phyloP scores from a whole-genome alignment of 148 eudicot genomes.

The Spergularia bocconei region DNA sequence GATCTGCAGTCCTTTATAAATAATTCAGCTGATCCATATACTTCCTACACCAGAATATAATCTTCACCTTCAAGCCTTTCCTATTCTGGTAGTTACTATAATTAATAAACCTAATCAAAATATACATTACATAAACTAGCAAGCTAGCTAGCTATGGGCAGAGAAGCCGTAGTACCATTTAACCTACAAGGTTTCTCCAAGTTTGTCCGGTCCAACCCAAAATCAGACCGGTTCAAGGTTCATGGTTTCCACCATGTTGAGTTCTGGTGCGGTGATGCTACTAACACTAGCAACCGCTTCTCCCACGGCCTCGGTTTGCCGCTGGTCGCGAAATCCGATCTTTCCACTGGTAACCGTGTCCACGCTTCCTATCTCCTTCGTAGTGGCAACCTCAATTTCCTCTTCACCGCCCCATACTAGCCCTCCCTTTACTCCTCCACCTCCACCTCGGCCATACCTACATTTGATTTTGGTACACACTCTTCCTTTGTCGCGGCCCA shows the following conservation, averaged over 20 bases:
- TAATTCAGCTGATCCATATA: no score
- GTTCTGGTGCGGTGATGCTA: conserved; percentile 82
- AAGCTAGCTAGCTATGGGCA: not conserved
- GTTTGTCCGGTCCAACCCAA: conserved; percentile 55
- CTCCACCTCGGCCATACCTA: conserved; percentile 33
- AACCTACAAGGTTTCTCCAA: conserved; percentile 48
- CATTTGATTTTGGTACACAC: conserved; percentile 41
- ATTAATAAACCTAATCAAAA: no score
- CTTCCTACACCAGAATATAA: no score
- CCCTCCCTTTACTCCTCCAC: conserved; percentile 29
- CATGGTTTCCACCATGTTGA: conserved; percentile 77
- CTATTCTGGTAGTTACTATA: no score
- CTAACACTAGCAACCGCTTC: conserved; percentile 67
- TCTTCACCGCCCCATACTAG: conserved; percentile 92
- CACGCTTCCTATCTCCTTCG: conserved; percentile 71
- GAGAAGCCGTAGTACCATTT: conserved; percentile 9
- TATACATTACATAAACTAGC: no score
- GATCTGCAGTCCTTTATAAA: no score
- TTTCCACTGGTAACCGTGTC: conserved; percentile 67
- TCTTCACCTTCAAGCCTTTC: no score
- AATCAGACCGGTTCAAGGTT: conserved; percentile 56
- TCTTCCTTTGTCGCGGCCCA: conserved; percentile 48
- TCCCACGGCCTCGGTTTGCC: conserved; percentile 86
- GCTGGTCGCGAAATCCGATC: conserved; percentile 71
- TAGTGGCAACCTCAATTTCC: conserved; percentile 56